Conservation (phyloP, 2,329 filamentous ascomycete species). For the Trematosphaeria pertusa region DNA sequence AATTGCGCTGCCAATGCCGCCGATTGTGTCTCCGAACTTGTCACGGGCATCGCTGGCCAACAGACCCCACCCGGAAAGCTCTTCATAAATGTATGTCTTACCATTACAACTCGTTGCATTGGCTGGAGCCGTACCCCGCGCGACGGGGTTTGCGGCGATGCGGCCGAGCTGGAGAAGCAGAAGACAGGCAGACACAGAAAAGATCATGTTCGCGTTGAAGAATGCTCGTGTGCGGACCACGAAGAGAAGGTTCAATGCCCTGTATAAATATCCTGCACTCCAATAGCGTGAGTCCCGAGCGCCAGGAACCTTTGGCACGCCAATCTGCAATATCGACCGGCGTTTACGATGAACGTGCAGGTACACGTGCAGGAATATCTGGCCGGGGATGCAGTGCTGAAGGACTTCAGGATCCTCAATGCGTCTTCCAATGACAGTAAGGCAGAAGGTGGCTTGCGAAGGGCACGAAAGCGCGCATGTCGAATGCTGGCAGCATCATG, state of each 20-base stretch:
- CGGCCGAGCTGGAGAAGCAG: slow-evolving; percentile 22
- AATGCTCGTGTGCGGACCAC: slow-evolving; percentile 21
- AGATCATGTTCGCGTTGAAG: slow-evolving; percentile 25
- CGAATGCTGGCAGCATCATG: not conserved
- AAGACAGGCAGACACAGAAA: slow-evolving; percentile 20
- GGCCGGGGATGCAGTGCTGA: not conserved
- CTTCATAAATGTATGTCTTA: slow-evolving; percentile 69
- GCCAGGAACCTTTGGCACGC: not conserved
- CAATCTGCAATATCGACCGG: not conserved
- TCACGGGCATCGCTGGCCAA: slow-evolving; percentile 66
- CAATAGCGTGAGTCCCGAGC: not conserved
- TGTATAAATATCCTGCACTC: slow-evolving; percentile 14
- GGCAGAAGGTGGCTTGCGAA: not conserved
- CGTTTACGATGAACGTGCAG: not conserved
- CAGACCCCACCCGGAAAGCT: slow-evolving; percentile 71
- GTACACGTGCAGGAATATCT: not conserved
- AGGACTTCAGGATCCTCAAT: not conserved
- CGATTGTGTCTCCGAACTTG: slow-evolving; percentile 73
- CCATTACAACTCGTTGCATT: slow-evolving; percentile 62
- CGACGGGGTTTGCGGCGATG: slow-evolving; percentile 26
- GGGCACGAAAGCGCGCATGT: not conserved
- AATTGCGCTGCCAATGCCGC: slow-evolving; percentile 70
- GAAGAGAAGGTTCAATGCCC: slow-evolving; percentile 6
- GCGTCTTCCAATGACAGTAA: not conserved
- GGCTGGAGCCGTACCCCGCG: slow-evolving; percentile 13